Base-by-base conservation (phyloP, 2,329 filamentous ascomycete genomes). In the Domatiomyces globalis region DNA sequence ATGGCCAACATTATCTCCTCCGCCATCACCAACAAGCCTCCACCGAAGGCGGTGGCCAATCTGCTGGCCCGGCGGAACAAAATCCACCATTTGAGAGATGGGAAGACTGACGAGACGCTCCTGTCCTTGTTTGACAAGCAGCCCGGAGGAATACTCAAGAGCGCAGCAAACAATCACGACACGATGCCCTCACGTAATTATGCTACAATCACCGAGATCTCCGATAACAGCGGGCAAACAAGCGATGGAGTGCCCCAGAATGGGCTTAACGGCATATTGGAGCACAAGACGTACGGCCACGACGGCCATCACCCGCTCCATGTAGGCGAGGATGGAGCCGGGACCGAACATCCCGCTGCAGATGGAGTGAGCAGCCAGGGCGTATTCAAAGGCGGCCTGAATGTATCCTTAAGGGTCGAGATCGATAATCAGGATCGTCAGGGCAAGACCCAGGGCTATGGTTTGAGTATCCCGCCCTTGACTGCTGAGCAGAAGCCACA, bases 101-200 rank as follows among this genome's bases (percentile, higher is more conserved):
- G 71, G 49, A 72, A 79, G 46, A 82, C 79, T 0, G 78, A 83
- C 58, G 80, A 83, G 67, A 83, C 79, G 0, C 68, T 83, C 2
- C 75, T 83, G 59, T 71, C 77, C 49, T 68, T 82, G 56, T 82
- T 82, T 62, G 72, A 83, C 63, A 72, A 74, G 60, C 76, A 81
- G 58, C 80, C 80, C 5, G 75, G 75, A 8, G 69, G 71, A 29
- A 64, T 68, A 51, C 68, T 71, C 55, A 82, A 89, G 70, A 86
- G 84, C 3, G 78, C 81, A 1, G 71, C 72, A 44, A 83, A 77
- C 63, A 95, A 95, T 67, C 78, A 86, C 57, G 85, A 87, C 55
- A 95, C 89, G 9, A 95, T 95, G 80, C 79, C 80, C 1, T 78
- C 74, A 48, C 72, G 80, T 50, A 82, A 83, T 65, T 82, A 78